Evolutionary conservation across 1,284 basidiomycete species (phyloP), one percentile per base, ranked within the genome.

Genomic region (Somion occarium): DNA sequence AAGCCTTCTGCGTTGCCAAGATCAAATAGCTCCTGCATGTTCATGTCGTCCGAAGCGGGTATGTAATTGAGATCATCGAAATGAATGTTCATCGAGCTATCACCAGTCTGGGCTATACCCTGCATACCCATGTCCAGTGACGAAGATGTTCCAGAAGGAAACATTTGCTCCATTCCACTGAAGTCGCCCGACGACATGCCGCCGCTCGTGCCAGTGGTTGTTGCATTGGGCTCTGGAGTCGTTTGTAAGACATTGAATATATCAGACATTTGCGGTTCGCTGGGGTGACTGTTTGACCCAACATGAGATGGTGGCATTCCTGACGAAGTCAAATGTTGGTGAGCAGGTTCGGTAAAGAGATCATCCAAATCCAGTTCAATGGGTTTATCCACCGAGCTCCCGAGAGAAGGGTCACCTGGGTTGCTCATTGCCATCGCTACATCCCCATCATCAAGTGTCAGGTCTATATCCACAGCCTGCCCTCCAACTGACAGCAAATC

Each of bases 341-440:
- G 23, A 34, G 15, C 53, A 4, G 47, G 42, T 27, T 61, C 57
- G 3, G 57, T 59, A 48, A 69, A 69, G 48, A 69, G 56, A 39
- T 83, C 79, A 50, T 88, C 86, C 44, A 89, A 60, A 62, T 90
- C 87, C 12, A 90, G 73, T 61, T 89, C 88, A 52, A 90, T 90
- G 12, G 88, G 87, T 61, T 87, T 86, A 63, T 90, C 87, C 0
- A 79, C 85, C 3, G 83, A 85, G 60, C 68, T 81, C 5, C 87
- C 83, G 20, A 79, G 60, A 18, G 68, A 50, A 48, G 72, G 53
- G 51, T 69, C 63, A 53, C 56, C 63, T 52, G 53, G 51, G 38
- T 50, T 53, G 22, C 53, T 44, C 23, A 61, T 48, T 38, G 23
- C 50, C 56, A 61, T 62, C 48, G 56, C 56, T 12, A 62, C 54